Conservation (phyloP, 352 stramenopile species). For the Pythium sukuiense region DNA sequence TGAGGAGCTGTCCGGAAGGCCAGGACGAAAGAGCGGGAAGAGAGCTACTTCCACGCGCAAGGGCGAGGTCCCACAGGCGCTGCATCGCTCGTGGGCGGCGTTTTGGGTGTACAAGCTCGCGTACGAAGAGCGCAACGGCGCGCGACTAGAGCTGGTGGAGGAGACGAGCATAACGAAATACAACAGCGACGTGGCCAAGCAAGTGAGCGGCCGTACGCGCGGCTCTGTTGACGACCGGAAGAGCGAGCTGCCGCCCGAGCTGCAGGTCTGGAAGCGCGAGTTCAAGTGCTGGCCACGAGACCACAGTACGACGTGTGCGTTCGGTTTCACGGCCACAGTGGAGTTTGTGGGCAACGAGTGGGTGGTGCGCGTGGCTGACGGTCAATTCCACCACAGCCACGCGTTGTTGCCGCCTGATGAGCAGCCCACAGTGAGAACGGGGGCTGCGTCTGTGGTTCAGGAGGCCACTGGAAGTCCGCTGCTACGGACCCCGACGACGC, state of each 20-base stretch:
- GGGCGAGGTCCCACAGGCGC: slow-evolving; percentile 7
- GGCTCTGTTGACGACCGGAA: not conserved
- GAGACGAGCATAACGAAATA: not conserved
- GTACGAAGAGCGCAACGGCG: slow-evolving; percentile 16
- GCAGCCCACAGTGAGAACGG: not conserved
- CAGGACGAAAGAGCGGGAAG: not conserved
- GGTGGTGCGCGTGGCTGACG: slow-evolving; percentile 16
- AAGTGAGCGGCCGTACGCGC: not conserved
- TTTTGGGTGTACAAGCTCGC: slow-evolving; percentile 13
- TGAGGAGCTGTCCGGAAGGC: not conserved
- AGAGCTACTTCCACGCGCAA: not conserved
- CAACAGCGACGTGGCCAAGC: slow-evolving; percentile 7
- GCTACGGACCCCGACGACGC: not conserved
- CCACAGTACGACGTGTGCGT: slow-evolving; percentile 1
- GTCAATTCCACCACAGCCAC: slow-evolving; percentile 16
- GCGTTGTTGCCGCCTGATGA: not conserved
- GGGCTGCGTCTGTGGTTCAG: not conserved
- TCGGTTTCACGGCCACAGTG: slow-evolving; percentile 14
- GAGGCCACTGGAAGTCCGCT: not conserved
- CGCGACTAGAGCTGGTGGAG: not conserved
- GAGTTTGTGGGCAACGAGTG: slow-evolving; percentile 14
- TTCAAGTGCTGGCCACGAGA: slow-evolving; percentile 3
- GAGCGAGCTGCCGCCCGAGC: slow-evolving; percentile 8
- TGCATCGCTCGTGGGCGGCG: slow-evolving; percentile 22
- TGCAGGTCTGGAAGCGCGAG: slow-evolving; percentile 13